A percentile compares a stretch with the other conserved stretches of the same genome.
Evolutionary conservation across 1,284 basidiomycete genomes (phyloP).

Genomic region (Pisolithus thermaeus): DNA sequence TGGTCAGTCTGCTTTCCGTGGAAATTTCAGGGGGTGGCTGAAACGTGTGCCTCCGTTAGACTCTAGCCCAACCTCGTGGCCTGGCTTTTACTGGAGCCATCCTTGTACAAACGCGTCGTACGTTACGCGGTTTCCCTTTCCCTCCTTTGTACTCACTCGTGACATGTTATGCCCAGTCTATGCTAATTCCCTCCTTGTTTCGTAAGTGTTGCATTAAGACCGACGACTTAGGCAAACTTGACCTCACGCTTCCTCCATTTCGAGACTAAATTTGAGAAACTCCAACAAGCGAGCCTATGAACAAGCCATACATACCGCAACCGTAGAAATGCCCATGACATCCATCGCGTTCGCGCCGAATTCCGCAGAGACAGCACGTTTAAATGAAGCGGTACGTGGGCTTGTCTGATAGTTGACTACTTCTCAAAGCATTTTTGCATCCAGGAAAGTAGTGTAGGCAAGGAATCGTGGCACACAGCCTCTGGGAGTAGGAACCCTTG

Average conservation of each 20-base stretch:
- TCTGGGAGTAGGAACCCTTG: not conserved
- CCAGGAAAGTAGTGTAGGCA: not conserved
- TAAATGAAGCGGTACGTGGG: not conserved
- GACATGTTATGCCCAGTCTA: slow-evolving; percentile 13
- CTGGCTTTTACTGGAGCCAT: slow-evolving; percentile 19
- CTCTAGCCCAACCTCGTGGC: slow-evolving; percentile 11
- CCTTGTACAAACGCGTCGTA: slow-evolving; percentile 25
- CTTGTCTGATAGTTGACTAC: not conserved
- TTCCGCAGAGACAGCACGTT: not conserved
- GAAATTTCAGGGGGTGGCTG: not conserved
- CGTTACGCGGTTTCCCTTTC: slow-evolving; percentile 2
- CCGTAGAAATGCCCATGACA: not conserved
- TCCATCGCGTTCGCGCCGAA: slow-evolving; percentile 1
- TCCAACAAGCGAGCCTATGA: not conserved
- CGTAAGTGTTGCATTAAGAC: slow-evolving; percentile 11
- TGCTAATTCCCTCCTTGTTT: slow-evolving; percentile 25
- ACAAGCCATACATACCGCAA: not conserved
- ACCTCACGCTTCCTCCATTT: not conserved
- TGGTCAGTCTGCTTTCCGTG: slow-evolving; percentile 13
- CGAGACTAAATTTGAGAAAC: slow-evolving; percentile 2
- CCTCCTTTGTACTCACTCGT: not conserved
- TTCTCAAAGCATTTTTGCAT: not conserved
- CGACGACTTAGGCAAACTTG: not conserved
- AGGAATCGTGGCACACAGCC: not conserved
- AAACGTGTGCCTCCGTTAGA: slow-evolving; percentile 4